A percentile compares a stretch with the other conserved stretches of the same genome.
phyloP scores from a whole-genome alignment of 1,139 yeast species.

The Pichia sp. region DNA sequence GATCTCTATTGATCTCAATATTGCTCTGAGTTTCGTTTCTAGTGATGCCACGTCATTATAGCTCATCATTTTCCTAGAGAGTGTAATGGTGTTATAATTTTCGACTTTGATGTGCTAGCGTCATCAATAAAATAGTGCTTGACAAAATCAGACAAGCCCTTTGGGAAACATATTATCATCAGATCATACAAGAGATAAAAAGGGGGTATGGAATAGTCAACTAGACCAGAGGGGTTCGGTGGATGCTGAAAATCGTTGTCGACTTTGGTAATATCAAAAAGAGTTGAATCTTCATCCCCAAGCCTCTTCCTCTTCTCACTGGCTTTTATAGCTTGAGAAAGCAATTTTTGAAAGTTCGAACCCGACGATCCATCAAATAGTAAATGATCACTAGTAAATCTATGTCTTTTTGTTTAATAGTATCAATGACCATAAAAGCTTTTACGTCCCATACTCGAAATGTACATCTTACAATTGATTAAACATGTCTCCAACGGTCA shows the following conservation, averaged over 20 bases:
- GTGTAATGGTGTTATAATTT: slow-evolving; percentile 9
- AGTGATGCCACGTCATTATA: not conserved
- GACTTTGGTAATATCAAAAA: slow-evolving; percentile 7
- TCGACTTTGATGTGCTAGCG: slow-evolving; percentile 5
- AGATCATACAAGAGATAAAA: slow-evolving; percentile 11
- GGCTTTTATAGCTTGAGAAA: slow-evolving; percentile 18
- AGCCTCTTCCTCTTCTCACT: not conserved
- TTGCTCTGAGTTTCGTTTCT: too few relatives aligned
- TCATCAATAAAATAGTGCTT: slow-evolving; percentile 16
- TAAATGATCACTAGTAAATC: slow-evolving; percentile 36
- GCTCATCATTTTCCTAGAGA: slow-evolving; percentile 8
- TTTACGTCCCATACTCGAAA: slow-evolving; percentile 10
- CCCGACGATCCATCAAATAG: slow-evolving; percentile 40
- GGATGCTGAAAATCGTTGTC: slow-evolving; percentile 5
- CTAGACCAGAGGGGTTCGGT: slow-evolving; percentile 17
- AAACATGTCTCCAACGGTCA: slow-evolving; percentile 5
- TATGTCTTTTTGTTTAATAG: slow-evolving; percentile 21
- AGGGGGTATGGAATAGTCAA: slow-evolving; percentile 16
- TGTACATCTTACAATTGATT: slow-evolving; percentile 7
- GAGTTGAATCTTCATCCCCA: not conserved
- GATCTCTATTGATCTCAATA: not conserved
- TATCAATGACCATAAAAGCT: slow-evolving; percentile 20
- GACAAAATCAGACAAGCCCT: slow-evolving; percentile 2
- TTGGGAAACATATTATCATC: slow-evolving; percentile 14
- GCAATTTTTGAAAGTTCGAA: slow-evolving; percentile 35